phyloP scores from a whole-genome alignment of 1,139 yeast genomes.

The Pichia sp. region DNA sequence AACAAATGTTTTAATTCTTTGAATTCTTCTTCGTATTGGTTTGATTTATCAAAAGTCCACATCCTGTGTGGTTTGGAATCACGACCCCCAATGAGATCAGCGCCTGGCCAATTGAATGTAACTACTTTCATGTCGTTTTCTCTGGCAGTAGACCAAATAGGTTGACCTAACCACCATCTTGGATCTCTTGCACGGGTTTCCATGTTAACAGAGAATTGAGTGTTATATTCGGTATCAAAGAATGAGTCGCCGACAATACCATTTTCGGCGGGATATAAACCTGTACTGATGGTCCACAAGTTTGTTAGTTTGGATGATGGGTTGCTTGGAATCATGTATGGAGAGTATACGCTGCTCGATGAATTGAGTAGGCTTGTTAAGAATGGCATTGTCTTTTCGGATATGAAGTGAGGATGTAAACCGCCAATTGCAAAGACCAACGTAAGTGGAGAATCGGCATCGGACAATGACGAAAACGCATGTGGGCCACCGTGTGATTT shows the following conservation, averaged over 20 bases:
- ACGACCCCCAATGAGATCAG: not conserved
- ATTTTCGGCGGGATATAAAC: constrained; percentile 78
- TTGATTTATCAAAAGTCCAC: constrained; percentile 65
- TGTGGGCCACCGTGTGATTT: too few species aligned
- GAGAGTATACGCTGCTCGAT: constrained; percentile 57
- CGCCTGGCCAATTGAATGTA: constrained; percentile 89
- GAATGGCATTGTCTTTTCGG: constrained; percentile 63
- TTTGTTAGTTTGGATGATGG: constrained; percentile 92
- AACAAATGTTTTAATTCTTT: constrained; percentile 48
- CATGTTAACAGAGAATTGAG: constrained; percentile 42
- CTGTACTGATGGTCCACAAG: constrained; percentile 90
- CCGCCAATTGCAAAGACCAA: constrained; percentile 80
- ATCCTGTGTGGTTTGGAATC: constrained; percentile 60
- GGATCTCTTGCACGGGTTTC: constrained; percentile 57
- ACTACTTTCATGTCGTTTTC: constrained; percentile 66
- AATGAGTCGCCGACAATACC: constrained; percentile 88
- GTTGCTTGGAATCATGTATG: constrained; percentile 83
- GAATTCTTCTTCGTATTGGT: constrained; percentile 55
- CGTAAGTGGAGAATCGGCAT: constrained; percentile 48
- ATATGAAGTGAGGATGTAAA: constrained; percentile 89
- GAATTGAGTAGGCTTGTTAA: constrained; percentile 56
- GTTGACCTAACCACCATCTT: constrained; percentile 89
- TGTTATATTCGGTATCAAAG: constrained; percentile 56
- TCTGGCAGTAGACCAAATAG: constrained; percentile 79
- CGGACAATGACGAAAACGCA: not conserved